These are phyloP conservation scores for Polytrichum commune DNA, from an alignment of 225 moss, liverwort and hornwort genomes.

Conservation along the genomic window DNA sequence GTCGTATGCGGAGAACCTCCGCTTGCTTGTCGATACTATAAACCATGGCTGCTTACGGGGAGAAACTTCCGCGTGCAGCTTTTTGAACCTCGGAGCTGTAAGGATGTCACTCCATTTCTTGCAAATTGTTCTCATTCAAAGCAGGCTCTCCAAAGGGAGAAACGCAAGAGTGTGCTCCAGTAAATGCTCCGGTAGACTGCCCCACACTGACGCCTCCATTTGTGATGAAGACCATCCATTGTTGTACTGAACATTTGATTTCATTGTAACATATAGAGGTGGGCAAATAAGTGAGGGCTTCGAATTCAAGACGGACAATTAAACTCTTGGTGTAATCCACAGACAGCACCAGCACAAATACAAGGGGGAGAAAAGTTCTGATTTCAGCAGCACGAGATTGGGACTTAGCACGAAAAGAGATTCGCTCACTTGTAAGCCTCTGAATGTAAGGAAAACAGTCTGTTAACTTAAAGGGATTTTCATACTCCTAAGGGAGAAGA, in stretches of 20 bases:
- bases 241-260: background rate
- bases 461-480: no score
- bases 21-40: slow-evolving; percentile 29
- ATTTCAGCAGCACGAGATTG: no score
- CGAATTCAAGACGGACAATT: background rate
- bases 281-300: background rate
- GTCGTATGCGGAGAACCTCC: slow-evolving; percentile 33
- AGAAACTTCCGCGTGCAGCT: slow-evolving; percentile 7
- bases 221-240: background rate
- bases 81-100: no score
- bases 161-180: slow-evolving; percentile 23
- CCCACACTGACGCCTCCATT: slow-evolving; percentile 26
- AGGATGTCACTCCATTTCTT: no score
- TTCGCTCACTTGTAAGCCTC: no score
- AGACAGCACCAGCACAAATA: no score
- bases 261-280: background rate
- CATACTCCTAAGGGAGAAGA: no score
- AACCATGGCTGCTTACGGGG: slow-evolving; percentile 36
- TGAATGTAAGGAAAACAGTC: no score
- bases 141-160: slow-evolving; percentile 23
- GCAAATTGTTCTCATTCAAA: background rate
- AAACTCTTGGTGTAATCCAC: no score
- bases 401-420: no score
- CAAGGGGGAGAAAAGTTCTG: no score
- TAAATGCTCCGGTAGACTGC: slow-evolving; percentile 24